These are phyloP conservation scores for Lepraria neglecta DNA, from an alignment of 495 filamentous ascomycete genomes.

Conservation along the genomic window DNA sequence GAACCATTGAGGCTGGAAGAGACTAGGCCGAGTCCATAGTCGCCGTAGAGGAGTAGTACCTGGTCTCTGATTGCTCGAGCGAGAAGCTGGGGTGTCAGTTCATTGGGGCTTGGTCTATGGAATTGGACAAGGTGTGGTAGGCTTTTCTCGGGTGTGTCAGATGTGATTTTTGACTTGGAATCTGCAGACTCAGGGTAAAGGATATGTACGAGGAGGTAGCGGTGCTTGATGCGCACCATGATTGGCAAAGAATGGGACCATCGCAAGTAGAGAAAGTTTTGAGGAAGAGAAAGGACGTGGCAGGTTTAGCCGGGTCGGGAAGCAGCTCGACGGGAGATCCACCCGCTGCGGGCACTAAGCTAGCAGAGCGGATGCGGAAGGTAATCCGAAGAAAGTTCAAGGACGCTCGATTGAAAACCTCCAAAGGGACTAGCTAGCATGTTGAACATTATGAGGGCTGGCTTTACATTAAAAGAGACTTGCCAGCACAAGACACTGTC, in stretches of 20 bases:
- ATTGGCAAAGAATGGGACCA: slow-evolving; percentile 11
- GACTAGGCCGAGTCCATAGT: slow-evolving; percentile 72
- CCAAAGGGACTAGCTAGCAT: too few species aligned
- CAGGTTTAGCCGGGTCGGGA: slow-evolving; percentile 1
- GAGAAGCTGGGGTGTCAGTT: slow-evolving; percentile 57
- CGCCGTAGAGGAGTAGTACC: slow-evolving; percentile 73
- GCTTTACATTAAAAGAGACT: too few species aligned
- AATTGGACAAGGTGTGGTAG: slow-evolving; percentile 47
- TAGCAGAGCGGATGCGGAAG: too few species aligned
- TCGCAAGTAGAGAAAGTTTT: not conserved
- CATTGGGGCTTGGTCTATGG: slow-evolving; percentile 66
- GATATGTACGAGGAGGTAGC: slow-evolving; percentile 88
- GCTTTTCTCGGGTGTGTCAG: slow-evolving; percentile 14
- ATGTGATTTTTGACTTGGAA: slow-evolving; percentile 24
- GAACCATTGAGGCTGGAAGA: slow-evolving; percentile 58
- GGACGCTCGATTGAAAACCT: too few species aligned
- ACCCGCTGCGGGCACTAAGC: not conserved
- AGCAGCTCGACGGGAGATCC: not conserved
- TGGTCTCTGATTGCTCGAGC: slow-evolving; percentile 61
- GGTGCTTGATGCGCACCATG: slow-evolving; percentile 97
- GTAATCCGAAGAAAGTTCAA: too few species aligned
- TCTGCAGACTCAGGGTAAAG: slow-evolving; percentile 65
- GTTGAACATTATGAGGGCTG: too few species aligned
- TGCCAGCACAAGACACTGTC: too few species aligned
- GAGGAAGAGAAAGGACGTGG: not conserved